Percentiles rank a stretch among this genome's conserved stretches.
phyloP scores from a whole-genome alignment of 2,329 filamentous ascomycete genomes.

The Ceratocystis papillata region DNA sequence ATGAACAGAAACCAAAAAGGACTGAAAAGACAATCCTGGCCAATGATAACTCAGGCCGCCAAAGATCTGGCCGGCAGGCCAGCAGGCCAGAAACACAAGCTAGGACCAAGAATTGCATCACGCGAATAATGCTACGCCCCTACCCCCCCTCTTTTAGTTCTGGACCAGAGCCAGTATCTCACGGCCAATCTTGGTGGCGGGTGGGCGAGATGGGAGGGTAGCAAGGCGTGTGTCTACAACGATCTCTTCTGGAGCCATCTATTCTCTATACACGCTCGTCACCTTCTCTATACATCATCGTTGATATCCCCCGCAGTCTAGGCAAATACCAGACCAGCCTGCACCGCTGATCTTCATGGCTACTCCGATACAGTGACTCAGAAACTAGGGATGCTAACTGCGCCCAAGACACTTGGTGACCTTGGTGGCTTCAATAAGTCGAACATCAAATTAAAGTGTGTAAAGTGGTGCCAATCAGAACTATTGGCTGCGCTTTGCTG shows the following conservation, averaged over 20 bases:
- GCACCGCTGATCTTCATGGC: not conserved
- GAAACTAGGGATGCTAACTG: not conserved
- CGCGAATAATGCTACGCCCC: not conserved
- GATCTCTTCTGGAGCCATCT: not conserved
- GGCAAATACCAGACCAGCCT: not conserved
- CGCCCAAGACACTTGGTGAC: not conserved
- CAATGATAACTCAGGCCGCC: not conserved
- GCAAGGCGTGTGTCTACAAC: not conserved
- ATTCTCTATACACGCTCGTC: not conserved
- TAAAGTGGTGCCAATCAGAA: not conserved
- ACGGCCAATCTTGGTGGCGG: not conserved
- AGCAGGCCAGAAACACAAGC: not conserved
- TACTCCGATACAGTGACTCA: slow-evolving; percentile 1
- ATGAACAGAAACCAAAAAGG: not conserved
- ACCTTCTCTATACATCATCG: not conserved
- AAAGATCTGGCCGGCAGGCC: not conserved
- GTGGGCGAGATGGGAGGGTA: not conserved
- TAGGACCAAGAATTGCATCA: not conserved
- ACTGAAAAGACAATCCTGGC: not conserved
- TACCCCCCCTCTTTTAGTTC: not conserved
- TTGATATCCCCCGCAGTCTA: not conserved
- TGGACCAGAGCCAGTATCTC: not conserved
- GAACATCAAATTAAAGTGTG: not conserved
- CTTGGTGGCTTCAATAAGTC: not conserved
- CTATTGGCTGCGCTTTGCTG: not conserved